These are phyloP conservation scores for Aureobasidium sp. DNA, from an alignment of 2,329 filamentous ascomycete genomes.

Conservation along the genomic window DNA sequence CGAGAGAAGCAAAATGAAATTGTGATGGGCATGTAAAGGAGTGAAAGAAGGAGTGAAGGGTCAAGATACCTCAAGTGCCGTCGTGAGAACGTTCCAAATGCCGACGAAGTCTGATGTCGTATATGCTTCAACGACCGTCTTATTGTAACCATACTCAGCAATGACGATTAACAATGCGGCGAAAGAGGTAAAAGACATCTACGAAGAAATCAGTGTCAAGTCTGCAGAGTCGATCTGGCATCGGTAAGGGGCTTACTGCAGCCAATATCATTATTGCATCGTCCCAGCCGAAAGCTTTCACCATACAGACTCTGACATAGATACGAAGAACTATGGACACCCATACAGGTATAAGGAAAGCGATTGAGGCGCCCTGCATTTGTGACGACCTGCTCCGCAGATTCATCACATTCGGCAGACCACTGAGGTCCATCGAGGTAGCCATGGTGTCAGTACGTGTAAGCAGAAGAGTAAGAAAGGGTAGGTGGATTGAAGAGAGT, in stretches of 20 bases:
- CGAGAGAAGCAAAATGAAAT: background rate
- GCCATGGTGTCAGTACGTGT: background rate
- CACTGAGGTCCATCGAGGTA: background rate
- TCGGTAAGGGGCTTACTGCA: constrained; percentile 5
- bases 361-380: background rate
- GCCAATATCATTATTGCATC: constrained; percentile 14
- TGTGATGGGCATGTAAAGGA: background rate
- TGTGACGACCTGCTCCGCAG: background rate
- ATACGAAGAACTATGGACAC: constrained; percentile 12
- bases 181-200: background rate
- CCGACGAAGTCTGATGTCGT: background rate
- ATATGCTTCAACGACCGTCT: background rate
- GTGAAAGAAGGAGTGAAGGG: background rate
- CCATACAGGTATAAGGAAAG: constrained; percentile 11
- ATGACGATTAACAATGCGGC: background rate
- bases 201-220: background rate
- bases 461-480: background rate
- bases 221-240: background rate
- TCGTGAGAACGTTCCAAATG: background rate
- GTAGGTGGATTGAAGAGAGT: background rate
- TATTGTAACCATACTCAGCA: background rate
- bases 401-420: background rate
- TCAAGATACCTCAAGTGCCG: background rate
- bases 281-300: constrained; percentile 16
- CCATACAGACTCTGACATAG: constrained; percentile 15